Evolutionary conservation across 257 asterid species (phyloP).

Genomic region (Eustoma russellianum): DNA sequence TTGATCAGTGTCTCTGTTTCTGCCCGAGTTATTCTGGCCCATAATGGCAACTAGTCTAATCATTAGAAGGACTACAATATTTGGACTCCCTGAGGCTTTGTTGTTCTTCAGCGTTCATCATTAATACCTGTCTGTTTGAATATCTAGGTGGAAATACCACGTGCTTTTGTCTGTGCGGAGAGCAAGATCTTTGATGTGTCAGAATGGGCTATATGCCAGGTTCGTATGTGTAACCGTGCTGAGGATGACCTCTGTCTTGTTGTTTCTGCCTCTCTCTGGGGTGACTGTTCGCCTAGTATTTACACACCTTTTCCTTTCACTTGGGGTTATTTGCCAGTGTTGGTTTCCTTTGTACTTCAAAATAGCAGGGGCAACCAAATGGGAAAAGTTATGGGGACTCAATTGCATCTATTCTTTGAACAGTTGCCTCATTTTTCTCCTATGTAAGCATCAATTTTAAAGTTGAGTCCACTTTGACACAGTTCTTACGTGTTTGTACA

Average conservation of each 20-base stretch:
- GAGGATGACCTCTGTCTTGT: too few species aligned
- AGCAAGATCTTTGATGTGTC: conserved; percentile 93
- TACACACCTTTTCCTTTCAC: too few species aligned
- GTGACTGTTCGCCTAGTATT: too few species aligned
- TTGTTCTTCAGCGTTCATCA: too few species aligned
- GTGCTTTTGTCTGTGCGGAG: conserved; percentile 98
- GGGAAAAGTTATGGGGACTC: background rate
- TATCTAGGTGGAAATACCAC: conserved; percentile 77
- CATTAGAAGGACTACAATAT: background rate
- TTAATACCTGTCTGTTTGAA: too few species aligned
- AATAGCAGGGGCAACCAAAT: too few species aligned
- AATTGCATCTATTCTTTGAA: background rate
- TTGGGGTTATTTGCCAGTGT: too few species aligned
- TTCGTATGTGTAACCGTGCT: conserved; percentile 15
- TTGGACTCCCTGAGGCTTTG: too few species aligned
- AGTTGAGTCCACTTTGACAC: background rate
- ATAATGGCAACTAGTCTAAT: background rate
- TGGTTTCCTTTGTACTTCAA: too few species aligned
- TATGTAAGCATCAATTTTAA: background rate
- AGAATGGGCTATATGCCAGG: conserved; percentile 99
- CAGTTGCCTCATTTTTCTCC: background rate
- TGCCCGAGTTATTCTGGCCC: too few species aligned
- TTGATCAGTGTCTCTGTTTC: background rate
- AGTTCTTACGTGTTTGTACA: conserved; percentile 8
- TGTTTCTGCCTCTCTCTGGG: too few species aligned